Evolutionary conservation across 805 yeast species (phyloP).

Genomic region (Saccharomyces jurei): DNA sequence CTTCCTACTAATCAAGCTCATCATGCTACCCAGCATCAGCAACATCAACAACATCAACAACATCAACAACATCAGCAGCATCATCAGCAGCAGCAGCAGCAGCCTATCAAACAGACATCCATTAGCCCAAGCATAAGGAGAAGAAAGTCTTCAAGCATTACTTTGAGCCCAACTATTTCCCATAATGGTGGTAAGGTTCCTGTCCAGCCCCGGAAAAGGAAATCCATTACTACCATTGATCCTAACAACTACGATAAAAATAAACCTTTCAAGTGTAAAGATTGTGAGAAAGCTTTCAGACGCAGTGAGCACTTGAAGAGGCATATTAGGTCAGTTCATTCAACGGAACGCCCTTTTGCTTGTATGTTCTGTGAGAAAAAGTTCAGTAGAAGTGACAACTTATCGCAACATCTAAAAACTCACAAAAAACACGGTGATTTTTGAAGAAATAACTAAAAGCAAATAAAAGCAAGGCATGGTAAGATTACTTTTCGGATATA

Average conservation of each 20-base stretch:
- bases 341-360: slow-evolving; percentile 50
- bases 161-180: slow-evolving; percentile 2
- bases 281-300: slow-evolving; percentile 42
- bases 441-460: slow-evolving; percentile 3
- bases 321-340: slow-evolving; percentile 60
- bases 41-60: not conserved
- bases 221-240: not conserved
- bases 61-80: not conserved
- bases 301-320: slow-evolving; percentile 62
- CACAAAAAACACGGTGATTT: slow-evolving; percentile 37
- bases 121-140: slow-evolving; percentile 1
- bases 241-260: slow-evolving; percentile 19
- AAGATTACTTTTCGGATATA: not conserved
- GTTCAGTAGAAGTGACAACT: slow-evolving; percentile 60
- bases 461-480: not conserved
- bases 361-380: slow-evolving; percentile 53
- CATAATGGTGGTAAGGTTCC: not conserved
- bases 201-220: not conserved
- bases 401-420: slow-evolving; percentile 56
- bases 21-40: not conserved
- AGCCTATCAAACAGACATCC: not conserved
- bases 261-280: slow-evolving; percentile 33
- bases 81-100: not conserved
- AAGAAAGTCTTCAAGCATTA: slow-evolving; percentile 9
- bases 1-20: not conserved